Evolutionary conservation across 1,139 yeast genomes (phyloP).

Genomic region (Taphrina deformans): DNA sequence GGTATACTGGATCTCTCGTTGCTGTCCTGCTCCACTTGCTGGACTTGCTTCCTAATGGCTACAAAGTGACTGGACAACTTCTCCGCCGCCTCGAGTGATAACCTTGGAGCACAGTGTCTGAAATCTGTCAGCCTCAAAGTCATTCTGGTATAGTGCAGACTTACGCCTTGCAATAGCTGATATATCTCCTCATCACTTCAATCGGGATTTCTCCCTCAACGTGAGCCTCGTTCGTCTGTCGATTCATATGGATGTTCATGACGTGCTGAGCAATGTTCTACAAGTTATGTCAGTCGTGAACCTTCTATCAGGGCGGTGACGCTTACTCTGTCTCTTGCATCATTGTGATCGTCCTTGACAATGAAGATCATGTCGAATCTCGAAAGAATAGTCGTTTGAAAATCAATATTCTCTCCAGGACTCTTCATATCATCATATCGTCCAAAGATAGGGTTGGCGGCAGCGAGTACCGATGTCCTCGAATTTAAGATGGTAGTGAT

Average conservation of each 20-base stretch:
- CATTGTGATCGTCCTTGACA: conserved; percentile 92
- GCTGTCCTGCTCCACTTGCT: conserved; percentile 74
- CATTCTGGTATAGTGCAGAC: not conserved
- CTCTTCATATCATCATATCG: conserved; percentile 93
- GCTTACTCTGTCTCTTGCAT: conserved; percentile 59
- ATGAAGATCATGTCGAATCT: conserved; percentile 98
- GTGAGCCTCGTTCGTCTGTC: conserved; percentile 54
- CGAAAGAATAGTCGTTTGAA: conserved; percentile 93
- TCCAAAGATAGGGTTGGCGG: conserved; percentile 97
- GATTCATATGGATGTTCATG: conserved; percentile 89
- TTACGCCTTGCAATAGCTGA: conserved; percentile 75
- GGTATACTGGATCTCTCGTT: conserved; percentile 94
- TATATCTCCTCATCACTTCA: conserved; percentile 85
- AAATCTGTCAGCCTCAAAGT: not conserved
- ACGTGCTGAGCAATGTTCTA: conserved; percentile 91
- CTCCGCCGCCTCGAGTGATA: conserved; percentile 87
- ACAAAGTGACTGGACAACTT: conserved; percentile 92
- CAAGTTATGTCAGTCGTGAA: too few relatives aligned
- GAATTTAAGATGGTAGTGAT: conserved; percentile 94
- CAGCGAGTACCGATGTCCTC: conserved; percentile 93
- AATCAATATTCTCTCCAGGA: conserved; percentile 97
- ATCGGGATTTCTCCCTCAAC: conserved; percentile 79
- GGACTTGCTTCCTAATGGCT: conserved; percentile 80
- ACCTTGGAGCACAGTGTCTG: conserved; percentile 81
- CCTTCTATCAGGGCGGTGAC: too few relatives aligned